These are phyloP conservation scores for Chalciporus sp. DNA, from an alignment of 1,284 basidiomycete species.

Conservation along the genomic window DNA sequence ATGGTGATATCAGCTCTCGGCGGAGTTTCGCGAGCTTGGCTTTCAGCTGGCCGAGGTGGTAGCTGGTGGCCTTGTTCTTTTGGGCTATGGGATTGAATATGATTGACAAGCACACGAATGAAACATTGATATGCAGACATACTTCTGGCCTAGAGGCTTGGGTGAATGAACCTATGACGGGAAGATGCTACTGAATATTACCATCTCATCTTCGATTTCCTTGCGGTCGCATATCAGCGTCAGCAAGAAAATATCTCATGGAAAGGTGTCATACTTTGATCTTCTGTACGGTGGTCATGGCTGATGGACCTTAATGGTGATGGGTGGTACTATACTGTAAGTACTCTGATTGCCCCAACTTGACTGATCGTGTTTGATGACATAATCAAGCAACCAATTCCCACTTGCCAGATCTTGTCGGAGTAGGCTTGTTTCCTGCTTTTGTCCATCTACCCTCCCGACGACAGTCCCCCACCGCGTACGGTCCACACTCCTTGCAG, in stretches of 20 bases:
- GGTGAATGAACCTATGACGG: conserved; percentile 16
- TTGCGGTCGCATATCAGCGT: conserved; percentile 31
- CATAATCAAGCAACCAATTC: conserved; percentile 9
- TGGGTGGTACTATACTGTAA: neutral
- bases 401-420: neutral
- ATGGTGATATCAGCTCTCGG: conserved; percentile 88
- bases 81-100: conserved; percentile 58
- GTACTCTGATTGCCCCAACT: too few species aligned
- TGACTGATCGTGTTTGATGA: conserved; percentile 18
- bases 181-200: conserved; percentile 39
- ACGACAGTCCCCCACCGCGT: conserved; percentile 2
- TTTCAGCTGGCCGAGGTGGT: conserved; percentile 96
- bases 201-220: conserved; percentile 98
- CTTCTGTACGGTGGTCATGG: conserved; percentile 87
- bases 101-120: conserved; percentile 10
- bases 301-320: conserved; percentile 23
- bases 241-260: conserved; percentile 18
- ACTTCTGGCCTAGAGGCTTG: conserved; percentile 56
- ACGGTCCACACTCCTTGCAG: neutral
- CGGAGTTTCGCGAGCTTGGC: conserved; percentile 98
- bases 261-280: conserved; percentile 67
- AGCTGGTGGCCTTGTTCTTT: conserved; percentile 97
- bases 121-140: conserved; percentile 26
- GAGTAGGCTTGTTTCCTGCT: conserved; percentile 4
- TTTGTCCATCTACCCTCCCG: conserved; percentile 4